Evolutionary conservation across 176 grass and related monocot genomes (phyloP).

Genomic region (Tuctoria greenei): DNA sequence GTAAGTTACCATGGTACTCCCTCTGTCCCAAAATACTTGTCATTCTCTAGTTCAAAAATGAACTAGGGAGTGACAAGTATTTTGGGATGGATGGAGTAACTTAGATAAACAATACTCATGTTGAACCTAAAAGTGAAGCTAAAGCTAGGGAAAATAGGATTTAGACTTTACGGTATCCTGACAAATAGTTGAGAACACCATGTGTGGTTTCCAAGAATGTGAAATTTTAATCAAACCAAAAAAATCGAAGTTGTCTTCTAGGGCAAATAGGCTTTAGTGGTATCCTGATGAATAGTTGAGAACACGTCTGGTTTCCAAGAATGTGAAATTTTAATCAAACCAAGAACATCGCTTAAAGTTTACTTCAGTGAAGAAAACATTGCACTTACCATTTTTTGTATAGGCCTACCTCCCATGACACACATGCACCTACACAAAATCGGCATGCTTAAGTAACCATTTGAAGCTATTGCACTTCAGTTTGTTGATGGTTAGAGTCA

Average conservation of each 20-base stretch:
- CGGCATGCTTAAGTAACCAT: not conserved
- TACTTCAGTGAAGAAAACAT: constrained; percentile 15
- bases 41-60: no score
- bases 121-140: not conserved
- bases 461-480: not conserved
- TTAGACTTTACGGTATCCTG: no score
- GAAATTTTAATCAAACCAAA: no score
- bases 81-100: no score
- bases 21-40: no score
- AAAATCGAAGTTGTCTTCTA: no score
- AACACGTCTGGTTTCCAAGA: not conserved
- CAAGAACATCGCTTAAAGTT: constrained; percentile 7
- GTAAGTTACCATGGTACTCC: no score
- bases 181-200: no score
- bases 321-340: constrained; percentile 5
- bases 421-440: constrained; percentile 77
- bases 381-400: constrained; percentile 85
- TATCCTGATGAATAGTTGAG: not conserved
- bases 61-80: no score
- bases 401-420: constrained; percentile 78
- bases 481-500: not conserved
- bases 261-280: not conserved
- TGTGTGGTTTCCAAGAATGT: no score
- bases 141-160: no score
- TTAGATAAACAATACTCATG: no score